These are phyloP conservation scores for Fusarium aywerte DNA, from an alignment of 2,329 filamentous ascomycete genomes.

Conservation along the genomic window DNA sequence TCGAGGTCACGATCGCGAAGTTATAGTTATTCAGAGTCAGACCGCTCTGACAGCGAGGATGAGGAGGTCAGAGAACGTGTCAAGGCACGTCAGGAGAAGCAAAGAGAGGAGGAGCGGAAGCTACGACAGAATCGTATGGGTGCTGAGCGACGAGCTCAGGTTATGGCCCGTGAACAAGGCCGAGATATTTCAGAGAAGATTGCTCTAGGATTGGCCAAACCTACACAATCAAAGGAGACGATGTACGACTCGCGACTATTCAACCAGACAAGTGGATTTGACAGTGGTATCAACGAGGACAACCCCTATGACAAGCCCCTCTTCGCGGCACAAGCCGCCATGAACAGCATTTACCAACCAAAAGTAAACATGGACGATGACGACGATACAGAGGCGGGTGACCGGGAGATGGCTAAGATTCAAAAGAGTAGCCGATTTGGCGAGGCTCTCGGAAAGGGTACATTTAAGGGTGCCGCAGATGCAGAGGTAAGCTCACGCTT, in stretches of 20 bases:
- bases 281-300: slow-evolving; percentile 95
- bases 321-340: slow-evolving; percentile 94
- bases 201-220: slow-evolving; percentile 92
- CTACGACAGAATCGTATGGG: slow-evolving; percentile 96
- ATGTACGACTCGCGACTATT: slow-evolving; percentile 98
- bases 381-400: slow-evolving; percentile 81
- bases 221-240: slow-evolving; percentile 87
- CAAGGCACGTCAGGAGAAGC: slow-evolving; percentile 78
- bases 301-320: slow-evolving; percentile 97
- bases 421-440: slow-evolving; percentile 84
- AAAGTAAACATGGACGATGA: slow-evolving; percentile 79
- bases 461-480: slow-evolving; percentile 87
- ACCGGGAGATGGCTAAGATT: slow-evolving; percentile 87
- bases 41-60: slow-evolving; percentile 67
- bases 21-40: slow-evolving; percentile 64
- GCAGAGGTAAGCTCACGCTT: slow-evolving; percentile 71
- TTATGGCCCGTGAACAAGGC: slow-evolving; percentile 94
- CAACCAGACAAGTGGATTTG: slow-evolving; percentile 92
- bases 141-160: slow-evolving; percentile 87
- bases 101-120: slow-evolving; percentile 87
- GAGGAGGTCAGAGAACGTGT: slow-evolving; percentile 80
- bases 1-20: slow-evolving; percentile 58
- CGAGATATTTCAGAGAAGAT: slow-evolving; percentile 98
- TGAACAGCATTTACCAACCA: slow-evolving; percentile 92
- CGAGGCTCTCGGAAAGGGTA: slow-evolving; percentile 88